Evolutionary conservation across 192 early-diverging fungal species (phyloP), one percentile per base, ranked within the genome.

Genomic region (Coemansia sp.): DNA sequence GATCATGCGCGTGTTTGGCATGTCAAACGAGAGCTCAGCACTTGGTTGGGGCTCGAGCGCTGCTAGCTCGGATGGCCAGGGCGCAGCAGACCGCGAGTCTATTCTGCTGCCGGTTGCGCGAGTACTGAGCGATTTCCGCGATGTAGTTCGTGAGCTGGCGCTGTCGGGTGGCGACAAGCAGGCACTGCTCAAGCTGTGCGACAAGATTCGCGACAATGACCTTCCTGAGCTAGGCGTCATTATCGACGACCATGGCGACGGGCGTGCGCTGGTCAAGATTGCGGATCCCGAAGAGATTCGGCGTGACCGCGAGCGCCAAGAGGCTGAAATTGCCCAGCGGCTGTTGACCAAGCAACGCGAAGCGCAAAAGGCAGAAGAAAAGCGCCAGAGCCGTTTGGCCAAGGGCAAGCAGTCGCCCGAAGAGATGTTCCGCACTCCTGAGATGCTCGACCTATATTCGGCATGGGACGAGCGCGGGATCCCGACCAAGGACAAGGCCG

Each of bases 201-300:
- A 98, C 82, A 87, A 85, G 75, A 60, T 98, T 41, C 90, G 97
- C 54, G 95, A 98, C 78, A 83, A 86, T 17, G 91, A 93, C 47
- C 84, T 97, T 38, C 88, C 93, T 14, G 87, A 92, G 45, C 77
- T 96, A n/a, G 93, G 93, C 23, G 90, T 98, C 11, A 84, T 89
- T 1, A 82, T 98, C 60, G 97, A 96, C 67, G 97, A 98, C 79
- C 91, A 93, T 60, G 97, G 95, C 59, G 94, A 93, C 72, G 94
- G 95, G 25, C 89, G 85, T 59, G 95, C 97, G 1, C 82, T 97
- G 64, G 89, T 96, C 73, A 98, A 96, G 76, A 79, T 97, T 61
- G 89, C 92, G 11, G 89, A 92, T 62, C 86, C 87, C 10, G 85
- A 88, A 51, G 88, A 88, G 76, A 56, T 88, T 25, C 84, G 82